Percentiles rank a stretch among this genome's conserved stretches.
Evolutionary conservation across 1,284 basidiomycete species (phyloP).

Genomic region (Boletus semigastroideus): DNA sequence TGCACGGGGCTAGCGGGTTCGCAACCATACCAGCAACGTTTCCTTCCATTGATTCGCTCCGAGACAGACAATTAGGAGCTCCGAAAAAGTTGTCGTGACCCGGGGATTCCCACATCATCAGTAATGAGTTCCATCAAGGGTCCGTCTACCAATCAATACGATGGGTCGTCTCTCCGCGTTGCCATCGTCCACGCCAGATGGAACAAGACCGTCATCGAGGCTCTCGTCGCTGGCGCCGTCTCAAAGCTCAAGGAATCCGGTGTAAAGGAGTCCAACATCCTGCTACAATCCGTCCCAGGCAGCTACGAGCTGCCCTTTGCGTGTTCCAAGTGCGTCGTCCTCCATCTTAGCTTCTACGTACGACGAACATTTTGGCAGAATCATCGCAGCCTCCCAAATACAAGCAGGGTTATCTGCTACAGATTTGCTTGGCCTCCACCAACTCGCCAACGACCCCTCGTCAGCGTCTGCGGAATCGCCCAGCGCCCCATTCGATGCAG

Average conservation of each 20-base stretch:
- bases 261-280: constrained; percentile 88
- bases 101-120: constrained; percentile 20
- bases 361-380: constrained; percentile 40
- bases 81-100: neutral
- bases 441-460: constrained; percentile 42
- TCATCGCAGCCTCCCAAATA: constrained; percentile 83
- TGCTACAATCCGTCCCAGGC: constrained; percentile 90
- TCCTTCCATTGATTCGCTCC: constrained; percentile 51
- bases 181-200: constrained; percentile 93
- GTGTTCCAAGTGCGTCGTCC: constrained; percentile 62
- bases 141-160: constrained; percentile 59
- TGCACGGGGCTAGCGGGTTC: neutral
- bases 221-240: constrained; percentile 77
- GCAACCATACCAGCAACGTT: constrained; percentile 45
- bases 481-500: constrained; percentile 83
- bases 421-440: constrained; percentile 75
- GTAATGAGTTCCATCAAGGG: constrained; percentile 76
- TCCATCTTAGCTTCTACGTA: neutral
- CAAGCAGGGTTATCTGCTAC: constrained; percentile 70
- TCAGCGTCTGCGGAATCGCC: constrained; percentile 44
- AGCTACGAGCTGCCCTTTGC: constrained; percentile 93
- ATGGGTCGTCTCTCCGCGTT: constrained; percentile 78
- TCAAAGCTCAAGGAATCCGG: constrained; percentile 79
- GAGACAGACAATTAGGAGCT: no score
- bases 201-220: constrained; percentile 86